phyloP scores from a whole-genome alignment of 495 filamentous ascomycete genomes.

The Parathielavia hyrcaniae region DNA sequence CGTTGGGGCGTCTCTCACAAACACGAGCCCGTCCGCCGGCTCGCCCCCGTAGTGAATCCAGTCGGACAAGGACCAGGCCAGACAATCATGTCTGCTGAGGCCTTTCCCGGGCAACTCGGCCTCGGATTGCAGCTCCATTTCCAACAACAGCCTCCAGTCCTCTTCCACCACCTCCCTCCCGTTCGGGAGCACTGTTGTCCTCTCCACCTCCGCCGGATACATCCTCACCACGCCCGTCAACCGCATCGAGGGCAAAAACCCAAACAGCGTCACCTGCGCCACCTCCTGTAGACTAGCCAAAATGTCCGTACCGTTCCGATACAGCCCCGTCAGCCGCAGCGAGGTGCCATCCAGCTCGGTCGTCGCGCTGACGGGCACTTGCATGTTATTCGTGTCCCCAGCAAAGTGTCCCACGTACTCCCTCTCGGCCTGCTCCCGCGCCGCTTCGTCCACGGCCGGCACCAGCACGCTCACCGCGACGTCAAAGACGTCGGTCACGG shows the following conservation, averaged over 20 bases:
- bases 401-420: slow-evolving; percentile 6
- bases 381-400: background rate
- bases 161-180: slow-evolving; percentile 6
- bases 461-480: slow-evolving; percentile 21
- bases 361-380: background rate
- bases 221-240: background rate
- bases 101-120: background rate
- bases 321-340: background rate
- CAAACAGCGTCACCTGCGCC: background rate
- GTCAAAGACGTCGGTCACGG: slow-evolving; percentile 13
- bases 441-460: slow-evolving; percentile 31
- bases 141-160: slow-evolving; percentile 6
- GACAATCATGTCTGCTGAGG: background rate
- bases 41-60: slow-evolving; percentile 28
- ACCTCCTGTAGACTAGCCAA: background rate
- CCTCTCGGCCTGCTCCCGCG: slow-evolving; percentile 30
- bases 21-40: slow-evolving; percentile 37
- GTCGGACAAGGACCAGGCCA: slow-evolving; percentile 33
- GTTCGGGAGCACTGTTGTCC: background rate
- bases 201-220: background rate
- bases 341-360: background rate
- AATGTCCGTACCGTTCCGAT: background rate
- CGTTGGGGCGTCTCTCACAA: slow-evolving; percentile 30
- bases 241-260: background rate
- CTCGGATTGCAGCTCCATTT: background rate